A percentile compares a stretch with the other conserved stretches of the same genome.
Evolutionary conservation across 441 rosid species (phyloP).

Genomic region (Breynia disticha): DNA sequence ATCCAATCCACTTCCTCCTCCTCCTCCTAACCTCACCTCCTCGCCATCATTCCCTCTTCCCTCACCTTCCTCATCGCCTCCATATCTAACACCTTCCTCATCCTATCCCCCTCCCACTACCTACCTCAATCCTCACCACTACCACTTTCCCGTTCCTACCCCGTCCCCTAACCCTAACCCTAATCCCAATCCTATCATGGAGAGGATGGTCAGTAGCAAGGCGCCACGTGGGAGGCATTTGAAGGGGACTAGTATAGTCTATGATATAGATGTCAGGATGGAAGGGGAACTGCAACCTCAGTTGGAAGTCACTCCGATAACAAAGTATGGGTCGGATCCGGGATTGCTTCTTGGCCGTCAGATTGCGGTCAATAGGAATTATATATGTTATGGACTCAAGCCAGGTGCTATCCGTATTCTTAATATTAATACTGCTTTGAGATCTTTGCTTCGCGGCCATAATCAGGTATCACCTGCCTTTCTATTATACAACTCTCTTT

Average conservation of each 20-base stretch:
- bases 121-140: constrained; percentile 25
- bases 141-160: constrained; percentile 29
- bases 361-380: constrained; percentile 72
- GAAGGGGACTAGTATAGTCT: constrained; percentile 34
- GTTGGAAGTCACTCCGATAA: constrained; percentile 74
- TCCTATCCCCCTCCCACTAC: constrained; percentile 50
- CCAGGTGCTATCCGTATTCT: constrained; percentile 78
- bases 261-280: constrained; percentile 50
- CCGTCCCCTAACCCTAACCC: constrained; percentile 11
- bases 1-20: constrained; percentile 2
- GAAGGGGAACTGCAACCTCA: constrained; percentile 67
- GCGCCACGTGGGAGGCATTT: constrained; percentile 57
- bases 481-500: too few species aligned
- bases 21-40: constrained; percentile 20
- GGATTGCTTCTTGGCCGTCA: constrained; percentile 70
- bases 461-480: constrained; percentile 42
- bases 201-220: constrained; percentile 41
- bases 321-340: constrained; percentile 75
- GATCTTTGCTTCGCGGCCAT: constrained; percentile 79
- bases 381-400: constrained; percentile 85
- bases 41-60: constrained; percentile 39
- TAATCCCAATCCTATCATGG: constrained; percentile 11
- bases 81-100: constrained; percentile 36
- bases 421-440: constrained; percentile 71
- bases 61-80: constrained; percentile 16